Evolutionary conservation across 305 asterid species (phyloP).

Genomic region (Plantago rigida): DNA sequence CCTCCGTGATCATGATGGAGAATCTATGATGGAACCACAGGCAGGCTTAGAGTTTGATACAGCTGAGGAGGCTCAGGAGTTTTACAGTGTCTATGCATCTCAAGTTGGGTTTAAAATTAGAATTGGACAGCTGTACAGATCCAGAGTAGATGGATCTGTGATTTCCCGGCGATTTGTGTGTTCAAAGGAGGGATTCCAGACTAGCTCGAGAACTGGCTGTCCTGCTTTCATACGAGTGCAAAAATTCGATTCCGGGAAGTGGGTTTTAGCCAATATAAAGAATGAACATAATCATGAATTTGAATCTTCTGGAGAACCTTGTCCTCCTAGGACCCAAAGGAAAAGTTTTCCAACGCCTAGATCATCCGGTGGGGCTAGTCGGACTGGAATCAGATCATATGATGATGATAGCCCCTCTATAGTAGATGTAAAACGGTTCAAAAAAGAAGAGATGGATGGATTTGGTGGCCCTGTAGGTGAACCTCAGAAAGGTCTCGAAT

Average conservation of each 20-base stretch:
- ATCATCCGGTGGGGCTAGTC: slow-evolving; percentile 60
- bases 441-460: slow-evolving; percentile 48
- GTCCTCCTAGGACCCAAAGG: slow-evolving; percentile 53
- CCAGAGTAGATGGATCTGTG: slow-evolving; percentile 76
- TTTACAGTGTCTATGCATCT: slow-evolving; percentile 59
- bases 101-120: slow-evolving; percentile 73
- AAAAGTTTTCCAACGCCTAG: slow-evolving; percentile 58
- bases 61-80: slow-evolving; percentile 86
- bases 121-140: slow-evolving; percentile 91
- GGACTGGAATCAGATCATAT: slow-evolving; percentile 79
- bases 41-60: slow-evolving; percentile 76
- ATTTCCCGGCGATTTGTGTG: slow-evolving; percentile 82
- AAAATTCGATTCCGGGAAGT: slow-evolving; percentile 72
- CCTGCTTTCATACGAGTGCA: slow-evolving; percentile 87
- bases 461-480: slow-evolving; percentile 45
- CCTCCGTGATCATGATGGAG: slow-evolving; percentile 44
- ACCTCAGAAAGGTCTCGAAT: slow-evolving; percentile 81
- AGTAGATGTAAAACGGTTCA: slow-evolving; percentile 57
- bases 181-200: slow-evolving; percentile 89
- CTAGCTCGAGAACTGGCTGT: slow-evolving; percentile 82
- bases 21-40: slow-evolving; percentile 56
- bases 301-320: slow-evolving; percentile 53
- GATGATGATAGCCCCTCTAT: slow-evolving; percentile 65
- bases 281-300: slow-evolving; percentile 83
- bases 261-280: slow-evolving; percentile 76